Evolutionary conservation across 805 yeast genomes (phyloP), one percentile per base, ranked within the genome.

Genomic region (Metschnikowia aberdeeniae): DNA sequence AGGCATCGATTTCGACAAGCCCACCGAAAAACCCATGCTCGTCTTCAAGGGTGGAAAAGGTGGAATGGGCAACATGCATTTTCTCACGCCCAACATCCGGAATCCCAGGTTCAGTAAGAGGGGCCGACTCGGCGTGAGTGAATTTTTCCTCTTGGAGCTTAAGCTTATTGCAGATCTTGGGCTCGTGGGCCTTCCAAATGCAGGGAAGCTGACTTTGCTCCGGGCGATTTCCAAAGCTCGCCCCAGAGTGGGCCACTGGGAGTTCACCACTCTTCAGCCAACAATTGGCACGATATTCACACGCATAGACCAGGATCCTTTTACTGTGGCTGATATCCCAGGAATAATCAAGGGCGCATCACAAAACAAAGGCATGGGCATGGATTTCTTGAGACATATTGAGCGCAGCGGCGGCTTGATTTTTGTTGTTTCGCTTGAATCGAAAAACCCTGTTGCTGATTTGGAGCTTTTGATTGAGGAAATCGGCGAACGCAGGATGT

Each of bases 241-340:
- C 45, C 97, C 99, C 1, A 72, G 87, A 45, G 86, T 93, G 11
- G 99, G 98, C 0, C 95, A 89, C 63, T 93, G 97, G 97, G 95
- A 86, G 58, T 93, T 93, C 61, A 93, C 99, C 0, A 93, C 99
- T 0, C 67, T 93, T 43, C 88, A 83, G 49, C 99, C 99, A 0
- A 84, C 89, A 0, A 80, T 93, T 40, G 99, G 99, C 3, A 92
- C 97, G 0, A 86, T 93, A 11, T 73, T 75, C 37, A 63, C 81
- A 17, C 77, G 84, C 1, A 76, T 84, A 2, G 86, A 82, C 52
- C 74, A 75, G 47, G 79, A 78, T 4, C 76, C 85, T 5, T 90
- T 92, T 61, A 87, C 97, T 0, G 97, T 93, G 1, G 98, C 98
- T 1, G 99, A 93, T 68, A 93, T 93, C 46, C 99, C 99, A 0